Evolutionary conservation across 208 protist species (phyloP).

Genomic region (Acanthamoeba royreba): DNA sequence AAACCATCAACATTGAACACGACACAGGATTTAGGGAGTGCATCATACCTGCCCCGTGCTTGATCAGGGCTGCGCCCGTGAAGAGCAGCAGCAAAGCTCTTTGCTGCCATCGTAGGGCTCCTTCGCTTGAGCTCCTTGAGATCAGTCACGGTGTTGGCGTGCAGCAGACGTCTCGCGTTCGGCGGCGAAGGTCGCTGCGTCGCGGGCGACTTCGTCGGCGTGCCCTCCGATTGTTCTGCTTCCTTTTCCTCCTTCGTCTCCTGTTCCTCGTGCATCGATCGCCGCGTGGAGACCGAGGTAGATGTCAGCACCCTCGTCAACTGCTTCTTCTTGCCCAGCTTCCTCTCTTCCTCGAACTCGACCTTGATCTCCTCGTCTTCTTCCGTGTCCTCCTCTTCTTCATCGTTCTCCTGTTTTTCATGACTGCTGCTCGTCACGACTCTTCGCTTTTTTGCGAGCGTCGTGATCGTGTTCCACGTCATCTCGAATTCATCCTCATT

Average conservation of each 20-base stretch:
- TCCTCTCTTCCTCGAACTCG: neutral
- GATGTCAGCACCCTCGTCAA: no score
- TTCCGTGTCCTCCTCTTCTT: neutral
- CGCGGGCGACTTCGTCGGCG: neutral
- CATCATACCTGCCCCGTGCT: neutral
- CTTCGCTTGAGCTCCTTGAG: neutral
- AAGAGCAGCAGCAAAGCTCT: neutral
- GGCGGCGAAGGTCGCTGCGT: neutral
- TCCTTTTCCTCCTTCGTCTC: neutral
- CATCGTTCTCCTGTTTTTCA: neutral
- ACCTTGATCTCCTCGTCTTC: neutral
- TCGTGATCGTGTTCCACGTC: neutral
- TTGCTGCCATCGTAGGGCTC: neutral
- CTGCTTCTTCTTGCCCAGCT: no score
- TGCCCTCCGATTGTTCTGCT: neutral
- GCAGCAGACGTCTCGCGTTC: neutral
- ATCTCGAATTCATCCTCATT: neutral
- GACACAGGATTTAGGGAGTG: neutral
- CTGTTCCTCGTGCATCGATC: neutral
- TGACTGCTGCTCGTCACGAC: no score
- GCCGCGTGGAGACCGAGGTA: no score
- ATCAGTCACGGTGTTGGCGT: constrained; percentile 20
- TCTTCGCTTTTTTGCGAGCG: neutral
- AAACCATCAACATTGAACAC: neutral
- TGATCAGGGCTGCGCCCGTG: neutral